Percentiles rank a stretch among this genome's conserved stretches.
Evolutionary conservation across 1,139 yeast species (phyloP).

Genomic region (Yamadazyma atmosphaerica): DNA sequence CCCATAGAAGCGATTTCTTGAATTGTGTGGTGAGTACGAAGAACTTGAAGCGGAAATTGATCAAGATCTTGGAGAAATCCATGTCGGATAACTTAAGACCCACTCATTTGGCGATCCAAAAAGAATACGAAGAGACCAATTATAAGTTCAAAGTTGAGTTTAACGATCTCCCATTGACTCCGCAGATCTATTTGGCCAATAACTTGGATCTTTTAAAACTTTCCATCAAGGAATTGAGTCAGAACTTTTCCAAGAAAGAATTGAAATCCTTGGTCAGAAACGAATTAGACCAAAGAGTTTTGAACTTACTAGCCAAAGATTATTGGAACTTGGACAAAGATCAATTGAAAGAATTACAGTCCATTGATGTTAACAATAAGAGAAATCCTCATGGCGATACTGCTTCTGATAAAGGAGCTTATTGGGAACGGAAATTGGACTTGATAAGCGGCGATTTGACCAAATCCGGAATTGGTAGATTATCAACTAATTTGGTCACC

Average conservation of each 20-base stretch:
- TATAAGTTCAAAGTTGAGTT: slow-evolving; percentile 95
- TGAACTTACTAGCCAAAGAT: slow-evolving; percentile 83
- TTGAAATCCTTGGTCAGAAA: slow-evolving; percentile 75
- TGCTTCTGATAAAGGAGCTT: slow-evolving; percentile 59
- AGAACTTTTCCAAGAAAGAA: slow-evolving; percentile 79
- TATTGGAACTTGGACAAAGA: slow-evolving; percentile 76
- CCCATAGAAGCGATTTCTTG: slow-evolving; percentile 57
- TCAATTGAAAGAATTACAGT: slow-evolving; percentile 53
- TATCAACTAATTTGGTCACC: slow-evolving; percentile 80
- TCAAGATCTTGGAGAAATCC: slow-evolving; percentile 82
- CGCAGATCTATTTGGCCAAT: slow-evolving; percentile 90
- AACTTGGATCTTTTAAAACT: slow-evolving; percentile 85
- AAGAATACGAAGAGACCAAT: slow-evolving; percentile 89
- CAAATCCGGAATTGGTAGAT: slow-evolving; percentile 89
- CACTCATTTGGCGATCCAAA: slow-evolving; percentile 81
- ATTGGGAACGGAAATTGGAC: slow-evolving; percentile 89
- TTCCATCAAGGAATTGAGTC: slow-evolving; percentile 84
- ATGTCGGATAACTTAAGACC: slow-evolving; percentile 91
- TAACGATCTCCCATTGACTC: slow-evolving; percentile 90
- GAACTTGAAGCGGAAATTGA: slow-evolving; percentile 72
- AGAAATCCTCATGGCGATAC: not conserved
- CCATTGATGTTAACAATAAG: slow-evolving; percentile 33
- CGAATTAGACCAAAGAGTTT: slow-evolving; percentile 83
- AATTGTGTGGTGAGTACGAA: slow-evolving; percentile 79
- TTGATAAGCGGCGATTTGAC: slow-evolving; percentile 81